Evolutionary conservation across 108 stramenopile genomes (phyloP), one percentile per base, ranked within the genome.

Genomic region (Discostella stelligeroides): DNA sequence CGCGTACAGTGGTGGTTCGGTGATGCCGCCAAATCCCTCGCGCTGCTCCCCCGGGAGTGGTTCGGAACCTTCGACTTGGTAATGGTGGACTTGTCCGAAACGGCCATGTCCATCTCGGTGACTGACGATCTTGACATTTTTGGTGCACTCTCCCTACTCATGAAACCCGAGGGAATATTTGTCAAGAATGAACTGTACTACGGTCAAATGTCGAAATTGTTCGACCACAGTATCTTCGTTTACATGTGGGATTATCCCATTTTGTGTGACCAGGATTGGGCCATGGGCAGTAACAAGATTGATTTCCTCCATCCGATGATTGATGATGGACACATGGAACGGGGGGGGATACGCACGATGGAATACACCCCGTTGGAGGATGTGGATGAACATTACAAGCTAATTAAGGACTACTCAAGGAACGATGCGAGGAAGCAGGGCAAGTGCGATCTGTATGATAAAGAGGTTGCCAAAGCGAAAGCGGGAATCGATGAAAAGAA

Each of bases 1-100:
- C 82, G 86, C 25, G 93, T 94, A 1, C 84, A 92, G 75, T 95
- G 94, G 94, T 95, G 94, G 94, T 95, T 85, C 60, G 94, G 94
- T 14, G 94, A 95, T 67, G 94, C 94, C 0, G 75, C 94, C 49
- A 95, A 92, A 80, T 84, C 80, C 55, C 64, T 95, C 23, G 56
- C 86, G 5, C 51, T 95, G 64, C 76, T 95, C 23, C 91, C 94
- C 1, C 75, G 86, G 28, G 89, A 90, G 20, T 92, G 90, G 70
- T 90, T 86, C 61, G 89, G 88, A 7, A 84, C 86, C 30, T 95
- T 95, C 69, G 93, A 95, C 75, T 55, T 95, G 68, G 89, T 95
- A 17, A 77, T 95, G 70, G 86, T 95, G 20, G 94, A 92, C 72
- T 70, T 92, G n/a, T 85, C 84, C 21, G 91, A 92, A 54, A 92